Evolutionary conservation across 805 yeast species (phyloP).

Genomic region (Saccharomyces paradoxus): DNA sequence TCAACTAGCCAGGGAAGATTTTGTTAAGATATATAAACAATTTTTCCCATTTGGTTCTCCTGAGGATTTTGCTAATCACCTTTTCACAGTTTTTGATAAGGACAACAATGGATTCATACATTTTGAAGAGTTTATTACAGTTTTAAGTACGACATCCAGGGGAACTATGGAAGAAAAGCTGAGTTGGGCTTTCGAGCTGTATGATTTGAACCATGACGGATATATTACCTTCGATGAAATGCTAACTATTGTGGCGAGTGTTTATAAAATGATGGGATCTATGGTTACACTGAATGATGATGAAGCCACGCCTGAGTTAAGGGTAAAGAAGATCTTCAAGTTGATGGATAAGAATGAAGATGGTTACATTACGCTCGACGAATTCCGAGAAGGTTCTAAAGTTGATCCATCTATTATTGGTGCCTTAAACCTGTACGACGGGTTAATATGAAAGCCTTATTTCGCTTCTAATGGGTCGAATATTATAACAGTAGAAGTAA

Average conservation of each 20-base stretch:
- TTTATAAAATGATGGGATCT: slow-evolving; percentile 91
- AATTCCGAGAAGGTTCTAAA: slow-evolving; percentile 74
- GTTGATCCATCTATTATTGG: slow-evolving; percentile 67
- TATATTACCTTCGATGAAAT: slow-evolving; percentile 68
- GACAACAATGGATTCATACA: slow-evolving; percentile 76
- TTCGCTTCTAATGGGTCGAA: not conserved
- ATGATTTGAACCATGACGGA: slow-evolving; percentile 78
- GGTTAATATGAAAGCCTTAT: slow-evolving; percentile 45
- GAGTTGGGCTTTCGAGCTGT: slow-evolving; percentile 81
- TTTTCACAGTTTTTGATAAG: slow-evolving; percentile 82
- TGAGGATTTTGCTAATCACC: slow-evolving; percentile 76
- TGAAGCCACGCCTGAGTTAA: slow-evolving; percentile 82
- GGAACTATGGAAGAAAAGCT: slow-evolving; percentile 80
- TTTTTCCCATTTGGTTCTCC: slow-evolving; percentile 99
- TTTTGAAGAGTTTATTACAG: slow-evolving; percentile 86
- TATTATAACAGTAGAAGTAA: not conserved
- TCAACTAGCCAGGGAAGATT: slow-evolving; percentile 76
- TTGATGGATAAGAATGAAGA: slow-evolving; percentile 64
- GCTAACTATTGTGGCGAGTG: slow-evolving; percentile 68
- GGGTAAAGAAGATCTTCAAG: slow-evolving; percentile 74
- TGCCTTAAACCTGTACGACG: slow-evolving; percentile 74
- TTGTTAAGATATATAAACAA: slow-evolving; percentile 86
- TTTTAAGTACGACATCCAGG: slow-evolving; percentile 76
- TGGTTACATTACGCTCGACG: slow-evolving; percentile 68
- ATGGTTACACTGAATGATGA: slow-evolving; percentile 85